Conservation (phyloP, 2,329 filamentous ascomycete genomes). For the Epichloe uncinata region DNA sequence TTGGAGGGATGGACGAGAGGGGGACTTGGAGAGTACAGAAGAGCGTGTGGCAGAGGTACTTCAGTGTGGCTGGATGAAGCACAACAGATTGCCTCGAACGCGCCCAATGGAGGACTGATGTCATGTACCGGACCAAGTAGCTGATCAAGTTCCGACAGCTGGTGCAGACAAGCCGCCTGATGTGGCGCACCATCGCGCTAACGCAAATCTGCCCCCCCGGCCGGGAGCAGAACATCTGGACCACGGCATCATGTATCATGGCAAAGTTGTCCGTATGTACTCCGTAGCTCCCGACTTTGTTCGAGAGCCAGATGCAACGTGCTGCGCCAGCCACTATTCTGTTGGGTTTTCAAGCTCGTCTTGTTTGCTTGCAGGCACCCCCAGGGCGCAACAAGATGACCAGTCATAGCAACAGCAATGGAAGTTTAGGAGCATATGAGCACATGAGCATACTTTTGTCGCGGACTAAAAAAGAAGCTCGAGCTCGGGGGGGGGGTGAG, state of each 20-base stretch:
- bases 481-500: slow-evolving; percentile 1
- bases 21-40: background rate
- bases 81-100: background rate
- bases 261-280: background rate
- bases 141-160: background rate
- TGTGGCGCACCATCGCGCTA: slow-evolving; percentile 10
- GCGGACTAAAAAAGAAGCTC: background rate
- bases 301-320: background rate
- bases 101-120: background rate
- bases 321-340: background rate
- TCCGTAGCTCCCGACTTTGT: background rate
- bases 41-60: background rate
- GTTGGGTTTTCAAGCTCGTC: background rate
- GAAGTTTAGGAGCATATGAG: too few species aligned
- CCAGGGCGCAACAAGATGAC: background rate
- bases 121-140: background rate
- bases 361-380: background rate
- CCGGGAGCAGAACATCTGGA: slow-evolving; percentile 4
- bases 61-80: background rate
- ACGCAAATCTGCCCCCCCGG: background rate
- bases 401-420: too few species aligned
- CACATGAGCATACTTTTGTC: too few species aligned
- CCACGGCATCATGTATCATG: background rate
- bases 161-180: slow-evolving; percentile 3
- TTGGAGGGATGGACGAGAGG: background rate